Evolutionary conservation across 2,329 filamentous ascomycete genomes (phyloP).

Genomic region (Bretziella fagacearum): DNA sequence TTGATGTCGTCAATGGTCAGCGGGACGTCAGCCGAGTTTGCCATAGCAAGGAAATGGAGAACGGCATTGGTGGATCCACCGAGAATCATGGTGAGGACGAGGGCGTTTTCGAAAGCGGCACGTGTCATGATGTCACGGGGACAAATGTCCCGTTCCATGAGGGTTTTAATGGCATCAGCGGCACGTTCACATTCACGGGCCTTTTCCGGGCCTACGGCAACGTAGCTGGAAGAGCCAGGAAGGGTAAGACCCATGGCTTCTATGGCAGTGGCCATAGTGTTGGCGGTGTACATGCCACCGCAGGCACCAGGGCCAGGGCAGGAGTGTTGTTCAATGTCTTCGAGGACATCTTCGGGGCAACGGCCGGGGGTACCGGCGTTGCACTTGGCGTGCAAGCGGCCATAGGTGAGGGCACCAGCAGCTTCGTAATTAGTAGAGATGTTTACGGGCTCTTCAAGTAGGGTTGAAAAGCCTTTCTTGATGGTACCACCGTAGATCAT

Average conservation of each 20-base stretch:
- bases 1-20: conserved; percentile 72
- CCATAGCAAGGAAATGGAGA: conserved; percentile 80
- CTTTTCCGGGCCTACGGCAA: conserved; percentile 66
- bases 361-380: conserved; percentile 40
- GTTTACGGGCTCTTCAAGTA: conserved; percentile 67
- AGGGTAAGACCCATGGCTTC: conserved; percentile 75
- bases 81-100: conserved; percentile 82
- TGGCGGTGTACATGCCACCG: conserved; percentile 83
- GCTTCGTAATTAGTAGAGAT: conserved; percentile 82
- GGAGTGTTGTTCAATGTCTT: conserved; percentile 63
- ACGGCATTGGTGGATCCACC: conserved; percentile 82
- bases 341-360: conserved; percentile 66
- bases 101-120: conserved; percentile 68
- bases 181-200: conserved; percentile 71
- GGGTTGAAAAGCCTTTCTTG: conserved; percentile 62
- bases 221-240: conserved; percentile 70
- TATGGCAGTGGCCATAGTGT: conserved; percentile 82
- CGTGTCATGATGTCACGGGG: conserved; percentile 68
- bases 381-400: conserved; percentile 54
- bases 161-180: conserved; percentile 58
- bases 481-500: conserved; percentile 96
- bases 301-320: conserved; percentile 53
- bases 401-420: conserved; percentile 65
- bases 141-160: conserved; percentile 68
- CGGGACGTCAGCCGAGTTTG: conserved; percentile 60